Base-by-base conservation (phyloP, 2,329 filamentous ascomycete genomes). In the Thelonectria rubi region DNA sequence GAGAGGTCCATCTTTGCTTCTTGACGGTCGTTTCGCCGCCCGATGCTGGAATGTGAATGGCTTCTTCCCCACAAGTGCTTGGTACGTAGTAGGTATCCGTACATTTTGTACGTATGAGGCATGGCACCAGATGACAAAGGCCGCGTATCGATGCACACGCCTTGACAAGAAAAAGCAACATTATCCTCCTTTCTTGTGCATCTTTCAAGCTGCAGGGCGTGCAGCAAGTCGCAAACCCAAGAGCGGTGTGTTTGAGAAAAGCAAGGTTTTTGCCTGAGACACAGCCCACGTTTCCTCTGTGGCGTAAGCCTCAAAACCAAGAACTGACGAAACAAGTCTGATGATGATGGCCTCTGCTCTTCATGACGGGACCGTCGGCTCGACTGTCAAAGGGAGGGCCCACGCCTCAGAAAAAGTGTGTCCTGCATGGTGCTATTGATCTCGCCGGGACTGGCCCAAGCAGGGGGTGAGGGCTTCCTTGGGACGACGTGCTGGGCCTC, bases 401-500 rank as follows among this genome's bases (percentile, higher is more conserved):
- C 65, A 63, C 67, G 54, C 32, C 32, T 55, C 42, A 26, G 50
- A 21, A n/a, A 18, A 34, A 47, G 30, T 57, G 56, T 69, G 68
- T 66, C 60, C 63, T 60, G 68, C 64, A 65, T 67, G 45, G 53
- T 54, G 34, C 52, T 37, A 59, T 61, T 60, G 45, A 52, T 46
- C 20, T 34, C 32, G 18, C 39, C 7, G 24, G 24, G 24, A 24
- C 47, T 18, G 26, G 45, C 15, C 26, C 34, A 53, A 40, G 34
- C 24, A 24, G 50, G 50, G 43, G 52, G 48, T 40, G 47, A 24
- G 24, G 24, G 24, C 21, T 50, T 45, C 30, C 34, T 48, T 15
- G 17, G 30, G 18, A 56, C 32, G 48, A 17, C 24, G 18, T 40
- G 52, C 11, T 34, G 37, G 47, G 42, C 24, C 56, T 43, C 40